phyloP scores from a whole-genome alignment of 2,329 filamentous ascomycete species.

The Colletotrichum plurivorum region DNA sequence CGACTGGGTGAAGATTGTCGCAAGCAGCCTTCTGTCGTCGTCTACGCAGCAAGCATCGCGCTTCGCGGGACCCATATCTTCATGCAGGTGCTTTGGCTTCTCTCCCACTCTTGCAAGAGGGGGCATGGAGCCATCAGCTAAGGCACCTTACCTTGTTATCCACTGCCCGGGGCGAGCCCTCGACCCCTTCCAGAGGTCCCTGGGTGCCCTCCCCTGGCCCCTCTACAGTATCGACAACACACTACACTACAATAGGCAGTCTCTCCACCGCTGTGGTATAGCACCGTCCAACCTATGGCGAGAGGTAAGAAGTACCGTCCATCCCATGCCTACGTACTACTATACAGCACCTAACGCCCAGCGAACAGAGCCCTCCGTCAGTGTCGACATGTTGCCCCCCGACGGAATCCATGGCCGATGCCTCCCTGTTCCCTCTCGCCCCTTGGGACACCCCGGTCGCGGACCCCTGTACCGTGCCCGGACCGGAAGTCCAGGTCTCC shows the following conservation, averaged over 20 bases:
- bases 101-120: neutral
- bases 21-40: neutral
- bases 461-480: constrained; percentile 27
- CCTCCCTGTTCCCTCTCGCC: neutral
- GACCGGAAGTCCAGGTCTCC: constrained; percentile 31
- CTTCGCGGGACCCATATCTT: neutral
- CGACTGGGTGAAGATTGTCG: constrained; percentile 23
- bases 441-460: neutral
- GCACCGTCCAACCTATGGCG: too few relatives aligned
- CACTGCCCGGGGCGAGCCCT: too few relatives aligned
- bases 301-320: too few relatives aligned
- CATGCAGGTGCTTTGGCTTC: constrained; percentile 22
- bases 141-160: neutral
- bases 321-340: too few relatives aligned
- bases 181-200: too few relatives aligned
- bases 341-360: too few relatives aligned
- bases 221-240: too few relatives aligned
- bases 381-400: constrained; percentile 1
- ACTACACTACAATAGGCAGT: too few relatives aligned
- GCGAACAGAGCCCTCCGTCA: neutral
- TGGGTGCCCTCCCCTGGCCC: too few relatives aligned
- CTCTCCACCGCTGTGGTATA: too few relatives aligned
- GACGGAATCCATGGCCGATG: neutral
- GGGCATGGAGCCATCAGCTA: constrained; percentile 2
- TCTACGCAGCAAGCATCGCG: neutral